Conservation (phyloP, 495 filamentous ascomycete species). For the Acidiella bohemica region DNA sequence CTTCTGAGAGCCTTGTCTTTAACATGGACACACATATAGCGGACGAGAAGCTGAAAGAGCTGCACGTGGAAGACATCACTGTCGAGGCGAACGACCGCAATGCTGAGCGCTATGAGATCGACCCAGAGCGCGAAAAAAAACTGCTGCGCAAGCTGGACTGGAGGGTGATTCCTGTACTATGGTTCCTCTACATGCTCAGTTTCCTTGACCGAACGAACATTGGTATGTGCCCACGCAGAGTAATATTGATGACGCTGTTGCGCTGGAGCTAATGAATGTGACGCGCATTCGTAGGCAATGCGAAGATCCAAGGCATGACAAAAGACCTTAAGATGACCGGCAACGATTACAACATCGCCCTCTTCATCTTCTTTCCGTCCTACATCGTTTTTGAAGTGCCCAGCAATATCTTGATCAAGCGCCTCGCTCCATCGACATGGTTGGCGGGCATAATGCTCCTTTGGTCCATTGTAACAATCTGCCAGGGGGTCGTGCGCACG, state of each 20-base stretch:
- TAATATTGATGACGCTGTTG: no score
- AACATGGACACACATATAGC: slow-evolving; percentile 16
- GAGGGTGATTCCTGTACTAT: slow-evolving; percentile 30
- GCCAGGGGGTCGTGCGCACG: slow-evolving; percentile 43
- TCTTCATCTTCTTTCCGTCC: slow-evolving; percentile 52
- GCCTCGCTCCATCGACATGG: slow-evolving; percentile 46
- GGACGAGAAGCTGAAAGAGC: slow-evolving; percentile 15
- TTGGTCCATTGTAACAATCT: slow-evolving; percentile 46
- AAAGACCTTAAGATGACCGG: slow-evolving; percentile 44
- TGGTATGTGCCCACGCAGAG: no score
- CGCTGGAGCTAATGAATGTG: no score
- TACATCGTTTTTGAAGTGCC: slow-evolving; percentile 56
- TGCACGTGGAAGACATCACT: slow-evolving; percentile 13
- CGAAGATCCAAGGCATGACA: slow-evolving; percentile 45
- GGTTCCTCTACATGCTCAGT: slow-evolving; percentile 33
- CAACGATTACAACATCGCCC: slow-evolving; percentile 46
- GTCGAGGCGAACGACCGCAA: slow-evolving; percentile 13
- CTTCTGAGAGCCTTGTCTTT: background rate
- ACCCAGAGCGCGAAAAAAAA: slow-evolving; percentile 23
- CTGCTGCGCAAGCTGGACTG: slow-evolving; percentile 23
- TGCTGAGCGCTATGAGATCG: slow-evolving; percentile 12
- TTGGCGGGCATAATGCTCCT: slow-evolving; percentile 39
- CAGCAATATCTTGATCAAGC: slow-evolving; percentile 52
- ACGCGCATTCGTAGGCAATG: slow-evolving; percentile 48
- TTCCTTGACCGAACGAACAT: slow-evolving; percentile 46